Conservation (phyloP, 2,329 filamentous ascomycete species). For the Pleurostoma richardsiae region DNA sequence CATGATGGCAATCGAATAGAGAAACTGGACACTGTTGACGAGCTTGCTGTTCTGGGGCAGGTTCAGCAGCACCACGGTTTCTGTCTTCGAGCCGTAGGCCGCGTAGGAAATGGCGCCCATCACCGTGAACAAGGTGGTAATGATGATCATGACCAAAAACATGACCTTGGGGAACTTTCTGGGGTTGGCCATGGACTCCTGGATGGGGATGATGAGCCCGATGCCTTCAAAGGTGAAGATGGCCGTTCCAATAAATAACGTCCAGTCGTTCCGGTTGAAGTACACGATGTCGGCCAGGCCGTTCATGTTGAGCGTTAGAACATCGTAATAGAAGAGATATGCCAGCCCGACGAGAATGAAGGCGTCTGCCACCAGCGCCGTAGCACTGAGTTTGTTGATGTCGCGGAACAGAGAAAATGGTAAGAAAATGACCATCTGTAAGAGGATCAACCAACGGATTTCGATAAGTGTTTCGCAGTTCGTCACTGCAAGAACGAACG, state of each 20-base stretch:
- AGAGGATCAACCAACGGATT: slow-evolving; percentile 83
- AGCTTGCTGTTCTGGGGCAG: slow-evolving; percentile 92
- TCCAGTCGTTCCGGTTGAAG: slow-evolving; percentile 92
- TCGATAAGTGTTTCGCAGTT: slow-evolving; percentile 81
- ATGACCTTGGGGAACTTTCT: slow-evolving; percentile 87
- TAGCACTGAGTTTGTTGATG: slow-evolving; percentile 95
- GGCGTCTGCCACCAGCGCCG: slow-evolving; percentile 85
- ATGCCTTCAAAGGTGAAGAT: slow-evolving; percentile 99
- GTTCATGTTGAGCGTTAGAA: slow-evolving; percentile 71
- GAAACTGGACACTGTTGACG: slow-evolving; percentile 92
- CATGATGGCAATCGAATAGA: slow-evolving; percentile 97
- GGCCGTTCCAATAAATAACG: slow-evolving; percentile 94
- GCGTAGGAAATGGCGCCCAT: slow-evolving; percentile 95
- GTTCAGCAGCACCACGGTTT: slow-evolving; percentile 95
- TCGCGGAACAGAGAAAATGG: slow-evolving; percentile 91
- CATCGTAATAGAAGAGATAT: slow-evolving; percentile 94
- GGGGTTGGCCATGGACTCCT: slow-evolving; percentile 92
- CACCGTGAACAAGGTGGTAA: slow-evolving; percentile 82
- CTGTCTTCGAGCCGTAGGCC: slow-evolving; percentile 89
- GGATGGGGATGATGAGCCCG: slow-evolving; percentile 94
- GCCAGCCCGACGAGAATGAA: slow-evolving; percentile 91
- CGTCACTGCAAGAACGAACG: slow-evolving; percentile 87
- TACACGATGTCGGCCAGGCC: slow-evolving; percentile 80
- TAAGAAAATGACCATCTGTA: slow-evolving; percentile 94
- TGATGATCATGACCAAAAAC: slow-evolving; percentile 87